Evolutionary conservation across 371 early-diverging fungal genomes (phyloP).

Genomic region (Circinella minor): DNA sequence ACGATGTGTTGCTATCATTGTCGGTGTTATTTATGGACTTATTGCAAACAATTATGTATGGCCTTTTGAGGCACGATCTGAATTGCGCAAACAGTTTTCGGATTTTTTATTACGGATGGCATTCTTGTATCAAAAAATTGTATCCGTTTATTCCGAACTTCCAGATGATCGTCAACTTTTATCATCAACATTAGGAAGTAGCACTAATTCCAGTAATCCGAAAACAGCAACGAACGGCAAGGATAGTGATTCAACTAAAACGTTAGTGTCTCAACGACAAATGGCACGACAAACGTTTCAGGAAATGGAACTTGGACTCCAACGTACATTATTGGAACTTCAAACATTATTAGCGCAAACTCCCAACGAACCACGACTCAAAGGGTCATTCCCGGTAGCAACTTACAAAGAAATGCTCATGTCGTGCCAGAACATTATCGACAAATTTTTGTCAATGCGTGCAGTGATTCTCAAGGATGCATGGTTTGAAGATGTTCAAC

Average conservation of each 20-base stretch:
- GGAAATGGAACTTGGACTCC: conserved; percentile 75
- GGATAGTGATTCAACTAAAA: neutral
- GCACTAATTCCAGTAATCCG: no score
- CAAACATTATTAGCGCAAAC: conserved; percentile 69
- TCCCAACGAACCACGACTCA: conserved; percentile 83
- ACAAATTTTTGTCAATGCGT: conserved; percentile 74
- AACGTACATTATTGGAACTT: conserved; percentile 65
- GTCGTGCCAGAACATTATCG: conserved; percentile 77
- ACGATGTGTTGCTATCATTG: conserved; percentile 69
- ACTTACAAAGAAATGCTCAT: conserved; percentile 70
- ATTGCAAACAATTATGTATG: conserved; percentile 72
- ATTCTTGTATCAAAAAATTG: conserved; percentile 72
- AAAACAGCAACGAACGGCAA: neutral
- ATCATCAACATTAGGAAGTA: no score
- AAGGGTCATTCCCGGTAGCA: conserved; percentile 77
- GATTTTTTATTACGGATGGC: conserved; percentile 67
- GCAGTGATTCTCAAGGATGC: conserved; percentile 66
- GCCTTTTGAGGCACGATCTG: conserved; percentile 87
- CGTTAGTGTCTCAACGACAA: conserved; percentile 1
- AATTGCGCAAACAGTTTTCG: conserved; percentile 74
- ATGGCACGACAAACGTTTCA: conserved; percentile 54
- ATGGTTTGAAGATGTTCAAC: conserved; percentile 58
- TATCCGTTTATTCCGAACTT: conserved; percentile 62
- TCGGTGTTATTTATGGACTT: conserved; percentile 78
- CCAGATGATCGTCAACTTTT: conserved; percentile 20